Conservation (phyloP, 2,329 filamentous ascomycete genomes). For the Hymenoscyphus fraxineus region DNA sequence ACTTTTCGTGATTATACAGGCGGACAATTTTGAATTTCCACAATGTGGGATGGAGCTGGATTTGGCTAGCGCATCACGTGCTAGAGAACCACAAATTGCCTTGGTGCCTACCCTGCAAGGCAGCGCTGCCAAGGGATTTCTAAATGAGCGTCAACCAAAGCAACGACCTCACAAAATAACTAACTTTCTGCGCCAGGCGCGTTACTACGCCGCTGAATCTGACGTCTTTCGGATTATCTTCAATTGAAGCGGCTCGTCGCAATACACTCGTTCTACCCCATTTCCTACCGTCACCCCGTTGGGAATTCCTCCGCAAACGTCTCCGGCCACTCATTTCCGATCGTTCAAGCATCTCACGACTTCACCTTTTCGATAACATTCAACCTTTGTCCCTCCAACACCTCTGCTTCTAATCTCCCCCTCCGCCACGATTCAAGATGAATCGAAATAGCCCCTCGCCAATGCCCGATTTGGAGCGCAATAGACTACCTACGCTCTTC, state of each 20-base stretch:
- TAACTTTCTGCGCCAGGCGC: conserved; percentile 16
- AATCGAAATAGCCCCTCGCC: conserved; percentile 46
- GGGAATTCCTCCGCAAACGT: neutral
- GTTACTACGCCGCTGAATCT: conserved; percentile 4
- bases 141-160: neutral
- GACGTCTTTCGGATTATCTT: neutral
- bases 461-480: conserved; percentile 61
- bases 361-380: neutral
- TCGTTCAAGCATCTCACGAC: neutral
- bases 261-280: conserved; percentile 11
- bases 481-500: conserved; percentile 88
- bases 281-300: neutral
- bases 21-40: conserved; percentile 4
- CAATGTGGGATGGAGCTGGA: conserved; percentile 1
- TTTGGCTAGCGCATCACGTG: neutral
- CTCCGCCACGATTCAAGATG: conserved; percentile 22
- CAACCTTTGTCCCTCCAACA: neutral
- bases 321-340: conserved; percentile 1
- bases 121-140: neutral
- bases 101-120: no score
- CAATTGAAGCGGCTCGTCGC: conserved; percentile 1
- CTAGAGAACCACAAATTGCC: neutral
- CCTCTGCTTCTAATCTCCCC: conserved; percentile 7
- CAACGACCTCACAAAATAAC: conserved; percentile 6
- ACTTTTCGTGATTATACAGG: conserved; percentile 13